A percentile compares a stretch with the other conserved stretches of the same genome.
Evolutionary conservation across 129 eudicot species (phyloP).

Genomic region (Tagetes erecta): DNA sequence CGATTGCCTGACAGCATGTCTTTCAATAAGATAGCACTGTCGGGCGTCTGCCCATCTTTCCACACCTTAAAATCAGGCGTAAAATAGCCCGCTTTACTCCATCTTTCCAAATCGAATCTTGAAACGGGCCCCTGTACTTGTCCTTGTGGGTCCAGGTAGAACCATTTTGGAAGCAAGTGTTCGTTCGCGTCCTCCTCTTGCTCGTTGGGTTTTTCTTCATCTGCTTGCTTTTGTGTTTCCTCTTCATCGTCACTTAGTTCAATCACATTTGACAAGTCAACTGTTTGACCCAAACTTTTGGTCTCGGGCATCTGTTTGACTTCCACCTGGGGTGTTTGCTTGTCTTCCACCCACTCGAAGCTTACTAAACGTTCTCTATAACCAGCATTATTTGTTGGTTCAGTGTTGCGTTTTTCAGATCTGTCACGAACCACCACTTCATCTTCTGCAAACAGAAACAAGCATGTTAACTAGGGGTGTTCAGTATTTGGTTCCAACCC

Average conservation of each 20-base stretch:
- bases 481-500: too few species aligned
- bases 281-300: conserved; percentile 16
- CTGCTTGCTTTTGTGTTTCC: conserved; percentile 32
- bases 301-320: conserved; percentile 9
- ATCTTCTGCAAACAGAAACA: conserved; percentile 20
- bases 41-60: conserved; percentile 50
- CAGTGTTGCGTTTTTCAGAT: conserved; percentile 10
- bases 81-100: conserved; percentile 62
- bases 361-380: conserved; percentile 17
- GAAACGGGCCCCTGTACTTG: conserved; percentile 72
- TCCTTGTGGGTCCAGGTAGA: conserved; percentile 66
- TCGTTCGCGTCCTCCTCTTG: conserved; percentile 23
- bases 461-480: too few species aligned
- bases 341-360: conserved; percentile 15
- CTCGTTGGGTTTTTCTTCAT: conserved; percentile 28
- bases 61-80: conserved; percentile 57
- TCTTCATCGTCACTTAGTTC: conserved; percentile 70
- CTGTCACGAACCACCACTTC: not conserved
- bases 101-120: conserved; percentile 42
- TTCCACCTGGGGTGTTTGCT: conserved; percentile 8
- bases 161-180: conserved; percentile 38
- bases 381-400: conserved; percentile 21
- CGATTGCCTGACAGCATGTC: conserved; percentile 42
- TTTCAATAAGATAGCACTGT: conserved; percentile 46
- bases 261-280: conserved; percentile 38